Percentiles rank a stretch among this genome's conserved stretches.
Evolutionary conservation across 2,329 filamentous ascomycete genomes (phyloP).

Genomic region (Fusarium humuli): DNA sequence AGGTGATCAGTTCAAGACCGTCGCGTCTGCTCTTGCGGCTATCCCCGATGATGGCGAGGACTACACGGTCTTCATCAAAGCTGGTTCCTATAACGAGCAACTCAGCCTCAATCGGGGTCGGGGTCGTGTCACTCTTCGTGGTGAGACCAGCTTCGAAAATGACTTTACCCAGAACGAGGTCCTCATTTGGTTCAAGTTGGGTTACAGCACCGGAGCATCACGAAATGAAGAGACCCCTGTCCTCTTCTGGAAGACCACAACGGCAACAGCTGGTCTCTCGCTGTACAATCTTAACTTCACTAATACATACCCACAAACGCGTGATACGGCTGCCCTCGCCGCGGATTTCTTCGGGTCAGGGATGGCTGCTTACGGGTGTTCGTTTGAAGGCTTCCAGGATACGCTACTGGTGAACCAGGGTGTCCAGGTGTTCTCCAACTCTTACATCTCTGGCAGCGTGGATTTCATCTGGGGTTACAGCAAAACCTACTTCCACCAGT

Average conservation of each 20-base stretch:
- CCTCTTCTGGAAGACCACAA: constrained; percentile 59
- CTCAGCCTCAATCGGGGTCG: constrained; percentile 29
- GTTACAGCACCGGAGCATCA: constrained; percentile 51
- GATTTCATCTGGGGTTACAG: constrained; percentile 48
- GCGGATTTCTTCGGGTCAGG: constrained; percentile 50
- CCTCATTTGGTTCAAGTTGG: constrained; percentile 35
- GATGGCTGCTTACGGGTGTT: constrained; percentile 55
- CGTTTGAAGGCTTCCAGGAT: constrained; percentile 61
- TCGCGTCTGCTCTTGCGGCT: constrained; percentile 57
- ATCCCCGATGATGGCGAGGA: constrained; percentile 47
- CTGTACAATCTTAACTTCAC: constrained; percentile 70
- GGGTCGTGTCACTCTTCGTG: constrained; percentile 36
- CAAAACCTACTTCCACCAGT: constrained; percentile 53
- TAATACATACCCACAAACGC: constrained; percentile 59
- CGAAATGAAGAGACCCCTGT: constrained; percentile 58
- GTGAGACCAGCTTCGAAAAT: constrained; percentile 39
- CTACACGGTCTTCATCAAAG: constrained; percentile 43
- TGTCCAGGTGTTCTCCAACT: constrained; percentile 59
- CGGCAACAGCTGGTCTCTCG: constrained; percentile 59
- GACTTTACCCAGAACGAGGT: constrained; percentile 41
- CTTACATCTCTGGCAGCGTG: constrained; percentile 48
- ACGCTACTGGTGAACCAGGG: constrained; percentile 61
- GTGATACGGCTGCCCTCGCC: constrained; percentile 57
- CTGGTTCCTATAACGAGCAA: constrained; percentile 42
- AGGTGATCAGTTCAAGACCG: constrained; percentile 54